phyloP scores from a whole-genome alignment of 306 rosid genomes.

The Malus orientalis region DNA sequence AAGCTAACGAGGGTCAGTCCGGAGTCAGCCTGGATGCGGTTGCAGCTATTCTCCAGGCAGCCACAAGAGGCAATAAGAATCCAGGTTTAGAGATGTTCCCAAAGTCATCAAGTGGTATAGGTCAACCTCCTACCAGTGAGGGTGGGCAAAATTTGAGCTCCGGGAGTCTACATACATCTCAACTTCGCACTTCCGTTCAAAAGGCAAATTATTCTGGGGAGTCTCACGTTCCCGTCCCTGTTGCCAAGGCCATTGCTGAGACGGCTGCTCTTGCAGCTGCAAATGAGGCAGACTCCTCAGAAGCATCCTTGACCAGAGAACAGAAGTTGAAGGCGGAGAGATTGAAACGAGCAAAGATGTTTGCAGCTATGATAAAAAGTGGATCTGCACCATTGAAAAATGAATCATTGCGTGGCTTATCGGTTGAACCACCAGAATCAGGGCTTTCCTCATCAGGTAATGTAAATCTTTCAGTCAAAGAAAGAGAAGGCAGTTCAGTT shows the following conservation, averaged over 20 bases:
- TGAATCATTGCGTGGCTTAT: slow-evolving; percentile 37
- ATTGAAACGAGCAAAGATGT: slow-evolving; percentile 80
- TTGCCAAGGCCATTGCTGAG: slow-evolving; percentile 57
- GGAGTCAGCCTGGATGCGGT: slow-evolving; percentile 46
- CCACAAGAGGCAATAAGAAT: slow-evolving; percentile 59
- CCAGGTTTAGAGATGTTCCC: slow-evolving; percentile 39
- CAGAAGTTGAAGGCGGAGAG: slow-evolving; percentile 80
- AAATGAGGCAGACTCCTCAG: slow-evolving; percentile 72
- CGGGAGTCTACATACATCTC: slow-evolving; percentile 43
- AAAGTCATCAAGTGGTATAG: slow-evolving; percentile 36
- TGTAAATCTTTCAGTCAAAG: slow-evolving; percentile 35
- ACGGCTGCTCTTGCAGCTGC: slow-evolving; percentile 61
- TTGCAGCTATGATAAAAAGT: slow-evolving; percentile 69
- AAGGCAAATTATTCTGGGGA: slow-evolving; percentile 16
- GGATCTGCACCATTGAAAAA: slow-evolving; percentile 45
- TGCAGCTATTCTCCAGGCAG: slow-evolving; percentile 86
- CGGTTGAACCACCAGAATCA: slow-evolving; percentile 52
- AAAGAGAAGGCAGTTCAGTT: slow-evolving; percentile 70
- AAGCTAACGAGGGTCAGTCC: slow-evolving; percentile 31
- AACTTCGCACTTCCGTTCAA: slow-evolving; percentile 19
- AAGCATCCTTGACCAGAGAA: slow-evolving; percentile 66
- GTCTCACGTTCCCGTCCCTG: slow-evolving; percentile 33
- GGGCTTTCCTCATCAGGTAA: slow-evolving; percentile 48
- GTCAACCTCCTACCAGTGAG: slow-evolving; percentile 40
- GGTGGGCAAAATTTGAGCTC: slow-evolving; percentile 38